phyloP scores from a whole-genome alignment of 2,329 filamentous ascomycete genomes.

The Aspergillus ruber region DNA sequence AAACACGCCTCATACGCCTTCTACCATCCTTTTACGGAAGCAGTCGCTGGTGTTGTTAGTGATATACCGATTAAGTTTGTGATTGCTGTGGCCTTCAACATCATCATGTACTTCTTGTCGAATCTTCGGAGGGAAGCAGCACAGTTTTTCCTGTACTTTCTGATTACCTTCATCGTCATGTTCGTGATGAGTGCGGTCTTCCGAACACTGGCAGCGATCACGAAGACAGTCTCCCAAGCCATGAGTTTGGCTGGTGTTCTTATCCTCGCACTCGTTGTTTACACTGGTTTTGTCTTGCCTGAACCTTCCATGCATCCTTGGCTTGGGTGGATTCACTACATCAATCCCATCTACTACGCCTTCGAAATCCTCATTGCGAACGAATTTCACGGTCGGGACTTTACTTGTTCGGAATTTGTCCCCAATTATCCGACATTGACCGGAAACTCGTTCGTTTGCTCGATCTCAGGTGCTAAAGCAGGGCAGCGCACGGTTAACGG shows the following conservation, averaged over 20 bases:
- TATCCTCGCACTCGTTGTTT: conserved; percentile 40
- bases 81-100: conserved; percentile 68
- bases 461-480: conserved; percentile 49
- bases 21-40: conserved; percentile 19
- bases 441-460: conserved; percentile 48
- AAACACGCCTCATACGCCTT: conserved; percentile 26
- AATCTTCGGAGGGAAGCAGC: conserved; percentile 66
- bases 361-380: conserved; percentile 80
- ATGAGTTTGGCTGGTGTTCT: conserved; percentile 50
- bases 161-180: conserved; percentile 67
- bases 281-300: conserved; percentile 41
- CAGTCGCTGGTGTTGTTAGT: conserved; percentile 12
- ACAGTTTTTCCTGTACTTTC: conserved; percentile 78
- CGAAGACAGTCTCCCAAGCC: conserved; percentile 57
- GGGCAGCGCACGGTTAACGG: conserved; percentile 52
- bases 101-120: conserved; percentile 78
- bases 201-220: conserved; percentile 67
- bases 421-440: conserved; percentile 38
- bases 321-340: conserved; percentile 75
- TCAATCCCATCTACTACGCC: conserved; percentile 71
- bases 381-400: conserved; percentile 65
- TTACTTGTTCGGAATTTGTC: conserved; percentile 43
- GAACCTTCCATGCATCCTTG: conserved; percentile 62
- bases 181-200: conserved; percentile 80
- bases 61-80: conserved; percentile 65